These are phyloP conservation scores for Mycocentrospora acerina DNA, from an alignment of 2,329 filamentous ascomycete genomes.

Conservation along the genomic window DNA sequence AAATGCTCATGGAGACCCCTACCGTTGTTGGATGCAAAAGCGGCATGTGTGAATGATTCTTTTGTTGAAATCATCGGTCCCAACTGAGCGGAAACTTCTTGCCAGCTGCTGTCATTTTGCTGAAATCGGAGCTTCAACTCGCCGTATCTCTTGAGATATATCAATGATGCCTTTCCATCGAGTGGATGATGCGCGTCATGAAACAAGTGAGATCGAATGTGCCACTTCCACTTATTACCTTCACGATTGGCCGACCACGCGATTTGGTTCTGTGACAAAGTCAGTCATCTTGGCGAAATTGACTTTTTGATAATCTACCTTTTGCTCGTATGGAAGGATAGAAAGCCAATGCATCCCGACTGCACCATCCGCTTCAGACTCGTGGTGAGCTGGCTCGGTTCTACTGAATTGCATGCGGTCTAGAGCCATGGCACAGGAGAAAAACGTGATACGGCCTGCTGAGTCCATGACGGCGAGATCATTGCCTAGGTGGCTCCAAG, in stretches of 20 bases:
- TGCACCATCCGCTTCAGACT: constrained; percentile 74
- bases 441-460: constrained; percentile 73
- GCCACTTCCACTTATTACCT: constrained; percentile 64
- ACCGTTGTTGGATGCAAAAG: constrained; percentile 68
- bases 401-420: constrained; percentile 69
- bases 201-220: constrained; percentile 64
- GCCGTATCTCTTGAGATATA: constrained; percentile 75
- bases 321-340: constrained; percentile 44
- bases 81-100: constrained; percentile 72
- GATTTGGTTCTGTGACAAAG: constrained; percentile 33
- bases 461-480: constrained; percentile 85
- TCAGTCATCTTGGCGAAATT: constrained; percentile 2
- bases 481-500: constrained; percentile 74
- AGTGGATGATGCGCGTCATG: constrained; percentile 74
- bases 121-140: constrained; percentile 75
- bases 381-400: constrained; percentile 65
- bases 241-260: constrained; percentile 44
- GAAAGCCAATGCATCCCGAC: constrained; percentile 85
- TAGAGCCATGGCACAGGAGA: constrained; percentile 69
- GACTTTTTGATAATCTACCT: constrained; percentile 21
- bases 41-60: constrained; percentile 43
- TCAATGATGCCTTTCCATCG: constrained; percentile 68
- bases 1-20: constrained; percentile 46
- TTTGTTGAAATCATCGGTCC: constrained; percentile 69
- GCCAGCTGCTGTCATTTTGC: constrained; percentile 70